Conservation (phyloP, 352 stramenopile genomes). For the Globisporangium barbulae region DNA sequence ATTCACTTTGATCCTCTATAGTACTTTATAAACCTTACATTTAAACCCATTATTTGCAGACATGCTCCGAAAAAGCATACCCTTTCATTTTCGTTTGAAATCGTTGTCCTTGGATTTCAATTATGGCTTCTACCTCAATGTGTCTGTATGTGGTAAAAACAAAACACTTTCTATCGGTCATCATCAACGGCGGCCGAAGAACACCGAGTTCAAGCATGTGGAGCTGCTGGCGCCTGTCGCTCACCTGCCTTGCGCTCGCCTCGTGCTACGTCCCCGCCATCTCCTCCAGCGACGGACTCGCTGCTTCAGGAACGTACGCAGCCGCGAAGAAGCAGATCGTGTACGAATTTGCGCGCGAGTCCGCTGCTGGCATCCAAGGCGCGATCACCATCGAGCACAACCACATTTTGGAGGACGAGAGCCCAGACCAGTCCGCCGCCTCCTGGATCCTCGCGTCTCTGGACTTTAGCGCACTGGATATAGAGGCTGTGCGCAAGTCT, state of each 20-base stretch:
- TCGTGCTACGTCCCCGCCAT: not conserved
- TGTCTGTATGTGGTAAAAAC: too few relatives aligned
- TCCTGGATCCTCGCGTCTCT: conserved; percentile 16
- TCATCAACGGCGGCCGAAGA: too few relatives aligned
- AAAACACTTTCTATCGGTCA: too few relatives aligned
- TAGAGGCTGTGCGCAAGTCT: conserved; percentile 12
- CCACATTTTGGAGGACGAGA: not conserved
- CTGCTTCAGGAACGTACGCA: too few relatives aligned
- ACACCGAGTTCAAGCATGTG: conserved; percentile 1
- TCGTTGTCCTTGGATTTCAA: too few relatives aligned
- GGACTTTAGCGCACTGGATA: conserved; percentile 12
- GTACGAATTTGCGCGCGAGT: conserved; percentile 16
- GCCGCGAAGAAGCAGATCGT: conserved; percentile 13
- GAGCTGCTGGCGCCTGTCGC: not conserved
- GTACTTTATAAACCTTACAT: too few relatives aligned
- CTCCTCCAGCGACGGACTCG: not conserved
- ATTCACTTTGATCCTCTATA: too few relatives aligned
- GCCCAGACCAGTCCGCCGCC: not conserved
- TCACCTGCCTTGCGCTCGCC: not conserved
- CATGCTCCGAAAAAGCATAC: too few relatives aligned
- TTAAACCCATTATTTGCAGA: too few relatives aligned
- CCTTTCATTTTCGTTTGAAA: too few relatives aligned
- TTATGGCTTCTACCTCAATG: too few relatives aligned
- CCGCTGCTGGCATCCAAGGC: conserved; percentile 15
- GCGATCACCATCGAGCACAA: conserved; percentile 15